Evolutionary conservation across 306 rosid genomes (phyloP), one percentile per base, ranked within the genome.

Genomic region (Mimosa bimucronata): DNA sequence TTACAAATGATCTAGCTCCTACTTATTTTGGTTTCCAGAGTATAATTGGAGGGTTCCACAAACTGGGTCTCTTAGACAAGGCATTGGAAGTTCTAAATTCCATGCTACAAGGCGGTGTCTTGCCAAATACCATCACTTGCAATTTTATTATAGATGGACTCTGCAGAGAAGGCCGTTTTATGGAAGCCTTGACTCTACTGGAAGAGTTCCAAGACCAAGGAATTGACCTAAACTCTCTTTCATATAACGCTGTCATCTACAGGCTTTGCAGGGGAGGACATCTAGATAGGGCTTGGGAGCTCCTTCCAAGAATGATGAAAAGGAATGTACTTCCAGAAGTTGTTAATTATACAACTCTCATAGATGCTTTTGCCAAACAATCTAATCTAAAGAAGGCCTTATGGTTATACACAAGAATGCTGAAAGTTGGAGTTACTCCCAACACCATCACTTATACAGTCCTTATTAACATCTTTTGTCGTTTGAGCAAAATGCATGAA

Each of bases 301-400:
- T 91, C 69, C 74, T 91, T 71, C 96, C 93, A 29, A 64, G 75
- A 73, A 91, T 91, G 96, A 81, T 91, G 11, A 91, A 91, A 89
- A 79, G 75, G 79, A 89, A 87, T 81, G 77, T 86, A 65, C 75
- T 77, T 83, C 93, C 91, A 0, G 86, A 72, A 80, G 90, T 65
- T 83, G 83, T 86, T 71, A 85, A 81, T 80, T 91, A 82, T 77
- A 79, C 79, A 70, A 87, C 85, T 31, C 87, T 91, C 61, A 89
- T 91, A 48, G 77, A 88, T 48, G 87, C 87, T 62, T 91, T 87
- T 86, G 85, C 87, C 76, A 87, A 89, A 80, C 83, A 86, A 75
- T 77, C 53, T 46, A 69, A 87, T 66, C 23, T 76, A 23, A 67
- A 79, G 77, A 81, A 50, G 75, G 90, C 93, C 21, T 77, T 79